Base-by-base conservation (phyloP, 2,329 filamentous ascomycete genomes). In the Colletotrichum eleusines region DNA sequence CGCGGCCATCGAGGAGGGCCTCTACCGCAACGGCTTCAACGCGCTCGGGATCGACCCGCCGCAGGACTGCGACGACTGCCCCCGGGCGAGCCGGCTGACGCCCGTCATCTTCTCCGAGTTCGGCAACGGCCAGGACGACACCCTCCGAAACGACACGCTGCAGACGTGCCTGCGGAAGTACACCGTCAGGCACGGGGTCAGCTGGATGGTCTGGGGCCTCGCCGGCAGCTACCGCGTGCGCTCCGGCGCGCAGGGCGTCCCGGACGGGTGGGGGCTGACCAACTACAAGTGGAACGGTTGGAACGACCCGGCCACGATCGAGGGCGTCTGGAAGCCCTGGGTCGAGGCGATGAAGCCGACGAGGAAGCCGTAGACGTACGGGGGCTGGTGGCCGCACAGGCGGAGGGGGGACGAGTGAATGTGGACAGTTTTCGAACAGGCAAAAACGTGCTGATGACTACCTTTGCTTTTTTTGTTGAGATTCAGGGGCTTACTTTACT, bases 131-230 rank as follows among this genome's bases (percentile, higher is more conserved):
- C 83, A 84, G 78, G 77, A 78, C 26, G 84, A 83, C 14, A 84
- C 84, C 2, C 74, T 77, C 31, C 20, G 67, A 6, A 66, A 66
- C 53, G 71, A 65, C 31, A 71, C 67, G n/a, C 77, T 86, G 69
- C 82, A 84, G 75, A 81, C 80, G 60, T 87, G 84, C 73, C 75
- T 86, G 63, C 77, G 78, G 40, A 80, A 82, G 20, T 87, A 81
- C 76, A 85, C 84, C 20, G 75, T 80, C 65, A 78, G 81, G 74
- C 77, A 87, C 71, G 74, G 78, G 31, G 78, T 87, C 35, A 83
- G 85, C 42, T 84, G 85, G 85, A 80, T 85, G 77, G 78, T 84
- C 79, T 87, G 85, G 82, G 84, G 84, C 42, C 64, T 89, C n/a
- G 79, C 78, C 0, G 84, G 84, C 0, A 84, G 82, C 72, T 87